Evolutionary conservation across 139 green algal species (phyloP).

Genomic region (Axilococcus clingmanii): DNA sequence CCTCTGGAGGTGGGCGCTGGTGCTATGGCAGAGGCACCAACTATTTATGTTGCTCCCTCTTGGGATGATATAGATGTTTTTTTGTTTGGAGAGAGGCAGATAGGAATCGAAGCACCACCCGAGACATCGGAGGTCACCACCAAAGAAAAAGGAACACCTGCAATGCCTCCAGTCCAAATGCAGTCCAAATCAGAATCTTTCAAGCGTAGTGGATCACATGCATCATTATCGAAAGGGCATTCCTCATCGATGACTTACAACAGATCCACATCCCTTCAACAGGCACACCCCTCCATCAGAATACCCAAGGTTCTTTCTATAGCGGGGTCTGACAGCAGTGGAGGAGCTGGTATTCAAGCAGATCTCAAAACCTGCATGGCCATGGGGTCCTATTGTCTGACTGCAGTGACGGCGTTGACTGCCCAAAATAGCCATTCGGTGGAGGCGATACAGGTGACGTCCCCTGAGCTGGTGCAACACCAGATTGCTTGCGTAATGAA

Average conservation of each 20-base stretch:
- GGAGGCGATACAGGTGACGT: slow-evolving; percentile 46
- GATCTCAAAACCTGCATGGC: slow-evolving; percentile 64
- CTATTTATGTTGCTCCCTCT: slow-evolving; percentile 29
- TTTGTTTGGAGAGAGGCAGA: slow-evolving; percentile 27
- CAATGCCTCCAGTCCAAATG: too few species aligned
- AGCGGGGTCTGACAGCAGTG: slow-evolving; percentile 87
- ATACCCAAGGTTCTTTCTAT: slow-evolving; percentile 65
- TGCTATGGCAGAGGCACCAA: background rate
- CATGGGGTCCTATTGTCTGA: slow-evolving; percentile 60
- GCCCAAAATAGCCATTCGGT: slow-evolving; percentile 91
- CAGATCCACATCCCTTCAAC: too few species aligned
- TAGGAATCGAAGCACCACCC: too few species aligned
- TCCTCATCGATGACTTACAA: too few species aligned
- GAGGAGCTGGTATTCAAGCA: slow-evolving; percentile 87
- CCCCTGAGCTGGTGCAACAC: slow-evolving; percentile 44
- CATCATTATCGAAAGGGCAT: too few species aligned
- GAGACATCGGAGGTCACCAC: too few species aligned
- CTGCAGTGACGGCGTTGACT: slow-evolving; percentile 82
- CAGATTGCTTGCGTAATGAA: slow-evolving; percentile 79
- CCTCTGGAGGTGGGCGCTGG: slow-evolving; percentile 5
- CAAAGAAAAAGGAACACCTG: too few species aligned
- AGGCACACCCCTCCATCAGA: background rate
- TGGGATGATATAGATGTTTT: slow-evolving; percentile 43
- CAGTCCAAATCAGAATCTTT: too few species aligned
- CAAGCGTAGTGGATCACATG: too few species aligned